Conservation (phyloP, 2,329 filamentous ascomycete genomes). For the Thelonectria discophora region DNA sequence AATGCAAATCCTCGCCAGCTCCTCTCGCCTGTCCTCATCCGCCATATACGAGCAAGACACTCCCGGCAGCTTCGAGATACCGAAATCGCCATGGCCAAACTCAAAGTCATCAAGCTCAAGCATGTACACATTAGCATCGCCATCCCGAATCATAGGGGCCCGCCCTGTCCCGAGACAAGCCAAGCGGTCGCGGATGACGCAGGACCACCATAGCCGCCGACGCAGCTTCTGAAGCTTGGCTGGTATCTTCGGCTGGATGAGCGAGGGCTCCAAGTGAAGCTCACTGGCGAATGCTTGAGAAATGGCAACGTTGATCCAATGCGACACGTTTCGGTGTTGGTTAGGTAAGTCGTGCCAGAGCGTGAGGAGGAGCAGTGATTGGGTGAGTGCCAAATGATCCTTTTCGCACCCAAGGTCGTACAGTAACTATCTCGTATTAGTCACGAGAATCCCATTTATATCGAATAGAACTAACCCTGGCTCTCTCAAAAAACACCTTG, state of each 20-base stretch:
- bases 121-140: constrained; percentile 93
- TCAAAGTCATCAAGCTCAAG: constrained; percentile 85
- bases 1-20: constrained; percentile 86
- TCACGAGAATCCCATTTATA: neutral
- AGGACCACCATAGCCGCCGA: constrained; percentile 97
- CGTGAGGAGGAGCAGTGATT: constrained; percentile 88
- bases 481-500: constrained; percentile 86
- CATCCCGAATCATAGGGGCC: constrained; percentile 87
- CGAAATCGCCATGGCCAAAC: constrained; percentile 12
- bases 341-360: constrained; percentile 97
- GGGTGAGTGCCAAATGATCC: constrained; percentile 87
- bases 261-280: constrained; percentile 81
- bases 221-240: constrained; percentile 75
- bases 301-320: constrained; percentile 96
- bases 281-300: constrained; percentile 92
- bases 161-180: constrained; percentile 92
- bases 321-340: constrained; percentile 96
- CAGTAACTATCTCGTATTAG: constrained; percentile 63
- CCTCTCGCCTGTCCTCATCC: constrained; percentile 35
- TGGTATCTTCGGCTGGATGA: constrained; percentile 74
- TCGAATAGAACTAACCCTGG: constrained; percentile 67
- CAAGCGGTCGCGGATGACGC: constrained; percentile 90
- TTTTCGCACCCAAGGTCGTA: constrained; percentile 95
- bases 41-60: constrained; percentile 10
- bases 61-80: neutral